Base-by-base conservation (phyloP, 2,329 filamentous ascomycete genomes). In the Lasiodiplodia gonubiensis region DNA sequence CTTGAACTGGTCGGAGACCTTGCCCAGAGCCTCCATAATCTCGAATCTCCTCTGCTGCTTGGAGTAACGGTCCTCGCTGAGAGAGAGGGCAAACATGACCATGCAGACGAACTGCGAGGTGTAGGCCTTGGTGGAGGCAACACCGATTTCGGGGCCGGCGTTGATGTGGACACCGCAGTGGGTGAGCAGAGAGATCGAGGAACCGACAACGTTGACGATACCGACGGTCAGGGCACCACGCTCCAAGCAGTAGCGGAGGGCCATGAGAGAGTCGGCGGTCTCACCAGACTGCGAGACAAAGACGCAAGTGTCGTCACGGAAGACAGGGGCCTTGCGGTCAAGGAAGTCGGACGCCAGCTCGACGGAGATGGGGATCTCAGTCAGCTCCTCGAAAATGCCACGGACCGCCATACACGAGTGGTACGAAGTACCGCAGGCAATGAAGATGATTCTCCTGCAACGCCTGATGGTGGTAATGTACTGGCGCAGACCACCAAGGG, bases 101-200 rank as follows among this genome's bases (percentile, higher is more conserved):
- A 99, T 97, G 80, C 95, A 97, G 77, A 99, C 93, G 81, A 98
- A 99, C 80, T 99, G 95, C 55, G 95, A 98, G 16, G 95, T 99
- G 85, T 99, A 99, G 48, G 95, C 95, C 87, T 99, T 99, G 81
- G 95, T 99, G 55, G 94, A 98, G 69, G 95, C 95, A 72, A 99
- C 95, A 89, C 95, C 95, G 71, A 99, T 98, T 82, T 99, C 95
- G 65, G 95, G 95, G 67, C 95, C 95, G 73, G 95, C 95, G 82
- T 99, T 99, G 86, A 99, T 94, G 86, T 99, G 95, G 67, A 99
- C 95, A 93, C 95, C 95, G 77, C 95, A 99, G 88, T 99, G 95
- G 71, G 95, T 99, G 76, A 99, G 91, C 74, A 99, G 90, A 55
- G 95, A 99, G 82, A 99, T 99, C 78, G 94, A 97, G 67, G 95